Base-by-base conservation (phyloP, 75 land plant species). In the Azolla pinnata region DNA sequence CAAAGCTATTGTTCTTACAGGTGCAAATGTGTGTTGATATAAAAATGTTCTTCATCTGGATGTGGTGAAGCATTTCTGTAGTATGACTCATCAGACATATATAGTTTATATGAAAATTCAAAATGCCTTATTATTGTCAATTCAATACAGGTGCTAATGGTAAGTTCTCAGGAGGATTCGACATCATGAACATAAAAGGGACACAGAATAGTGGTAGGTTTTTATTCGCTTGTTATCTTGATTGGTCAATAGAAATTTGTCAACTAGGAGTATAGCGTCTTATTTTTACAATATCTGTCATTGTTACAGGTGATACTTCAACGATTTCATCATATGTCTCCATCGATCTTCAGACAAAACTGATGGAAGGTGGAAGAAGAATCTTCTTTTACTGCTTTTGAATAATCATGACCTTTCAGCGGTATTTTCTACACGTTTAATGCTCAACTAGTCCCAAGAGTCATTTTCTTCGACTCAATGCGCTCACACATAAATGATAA, bases 131-230 rank as follows among this genome's bases (percentile, higher is more conserved):
- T n/a, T n/a, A n/a, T n/a, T n/a, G n/a, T n/a, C n/a, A n/a, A n/a
- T n/a, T n/a, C n/a, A n/a, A n/a, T n/a, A 4, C 49, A 92, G 98
- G 98, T 65, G 77, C 75, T 21, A 79, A 73, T 32, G 86, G 96
- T 17, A 93, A 65, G 56, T 93, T 93, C 58, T 93, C 96, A 27
- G 96, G 98, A 58, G 98, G 98, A 31, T 93, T 93, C 65, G 98
- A 93, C 60, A 85, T 93, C 65, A 76, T 67, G 56, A 79, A 68
- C 57, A 70, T 93, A 47, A 62, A 70, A 57, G 67, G 56, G 12
- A 63, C 81, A 53, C 98, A 93, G 34, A 58, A 49, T 64, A 76
- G 72, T 61, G 97, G 97, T 92, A 66, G 21, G 62, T 12, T 10
- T 21, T 19, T 52, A 23, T 9, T 52, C 28, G 27, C 54, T 3